phyloP scores from a whole-genome alignment of 805 yeast genomes.

The Nakazawaea populi region DNA sequence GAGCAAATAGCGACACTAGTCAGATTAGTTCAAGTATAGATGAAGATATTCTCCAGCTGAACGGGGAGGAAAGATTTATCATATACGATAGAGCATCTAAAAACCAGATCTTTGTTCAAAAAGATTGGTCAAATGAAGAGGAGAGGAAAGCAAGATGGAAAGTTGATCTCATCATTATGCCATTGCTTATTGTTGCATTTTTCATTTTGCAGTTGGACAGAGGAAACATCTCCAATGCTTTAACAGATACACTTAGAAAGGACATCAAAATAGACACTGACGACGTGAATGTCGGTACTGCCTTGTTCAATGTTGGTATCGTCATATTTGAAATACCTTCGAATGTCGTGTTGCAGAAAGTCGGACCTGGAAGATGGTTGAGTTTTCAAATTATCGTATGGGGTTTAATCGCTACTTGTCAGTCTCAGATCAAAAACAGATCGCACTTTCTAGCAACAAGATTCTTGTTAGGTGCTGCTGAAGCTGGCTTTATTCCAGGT shows the following conservation, averaged over 20 bases:
- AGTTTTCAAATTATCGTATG: slow-evolving; percentile 53
- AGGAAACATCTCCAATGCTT: slow-evolving; percentile 51
- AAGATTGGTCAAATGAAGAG: slow-evolving; percentile 16
- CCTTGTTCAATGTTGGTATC: slow-evolving; percentile 47
- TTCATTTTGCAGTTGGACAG: slow-evolving; percentile 54
- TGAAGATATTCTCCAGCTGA: neutral
- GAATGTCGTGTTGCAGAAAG: slow-evolving; percentile 54
- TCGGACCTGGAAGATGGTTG: slow-evolving; percentile 61
- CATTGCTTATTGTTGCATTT: slow-evolving; percentile 7
- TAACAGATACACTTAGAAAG: slow-evolving; percentile 46
- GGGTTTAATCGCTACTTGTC: slow-evolving; percentile 51
- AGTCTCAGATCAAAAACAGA: slow-evolving; percentile 36
- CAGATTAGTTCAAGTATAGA: neutral
- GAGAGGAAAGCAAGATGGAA: slow-evolving; percentile 13
- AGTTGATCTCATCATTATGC: slow-evolving; percentile 15
- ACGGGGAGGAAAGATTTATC: neutral
- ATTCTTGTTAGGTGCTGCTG: slow-evolving; percentile 46
- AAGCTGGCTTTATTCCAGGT: slow-evolving; percentile 71
- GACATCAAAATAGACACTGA: slow-evolving; percentile 50
- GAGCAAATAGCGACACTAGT: neutral
- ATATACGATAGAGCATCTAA: slow-evolving; percentile 6
- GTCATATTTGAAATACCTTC: slow-evolving; percentile 58
- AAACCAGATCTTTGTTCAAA: slow-evolving; percentile 6
- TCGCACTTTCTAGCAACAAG: slow-evolving; percentile 42
- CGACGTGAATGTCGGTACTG: slow-evolving; percentile 55